phyloP scores from a whole-genome alignment of 345 rosid species.

The Camelina sativa region DNA sequence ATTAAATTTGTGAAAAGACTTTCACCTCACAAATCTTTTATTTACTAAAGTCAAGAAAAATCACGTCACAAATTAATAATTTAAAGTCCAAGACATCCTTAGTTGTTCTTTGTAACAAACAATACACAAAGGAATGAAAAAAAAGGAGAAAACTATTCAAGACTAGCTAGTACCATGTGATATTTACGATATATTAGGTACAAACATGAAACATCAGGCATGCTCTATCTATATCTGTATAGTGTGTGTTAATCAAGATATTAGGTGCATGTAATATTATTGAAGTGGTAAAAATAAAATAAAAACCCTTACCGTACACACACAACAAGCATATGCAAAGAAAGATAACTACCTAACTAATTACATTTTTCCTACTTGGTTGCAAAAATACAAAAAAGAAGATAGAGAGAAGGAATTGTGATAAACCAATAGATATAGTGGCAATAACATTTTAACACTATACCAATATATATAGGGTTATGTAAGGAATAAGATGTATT shows the following conservation, averaged over 20 bases:
- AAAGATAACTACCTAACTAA: conserved; percentile 7
- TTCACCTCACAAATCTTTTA: conserved; percentile 2
- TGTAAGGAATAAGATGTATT: conserved; percentile 18
- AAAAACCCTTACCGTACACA: conserved; percentile 2
- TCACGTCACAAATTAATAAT: conserved; percentile 5
- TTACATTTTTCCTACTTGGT: neutral
- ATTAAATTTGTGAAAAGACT: conserved; percentile 2
- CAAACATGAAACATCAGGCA: conserved; percentile 18
- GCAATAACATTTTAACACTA: neutral
- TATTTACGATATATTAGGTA: conserved; percentile 15
- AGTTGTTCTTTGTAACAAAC: neutral
- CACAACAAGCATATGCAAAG: conserved; percentile 15
- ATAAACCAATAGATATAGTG: conserved; percentile 3
- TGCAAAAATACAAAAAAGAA: conserved; percentile 18
- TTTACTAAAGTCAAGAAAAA: conserved; percentile 14
- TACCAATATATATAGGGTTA: neutral
- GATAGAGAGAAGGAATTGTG: conserved; percentile 16
- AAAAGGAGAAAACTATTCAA: neutral
- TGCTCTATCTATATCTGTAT: conserved; percentile 15
- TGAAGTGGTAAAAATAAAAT: neutral
- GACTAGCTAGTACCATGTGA: neutral
- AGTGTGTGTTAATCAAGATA: conserved; percentile 7
- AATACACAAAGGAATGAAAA: conserved; percentile 12
- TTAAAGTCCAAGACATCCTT: conserved; percentile 22
- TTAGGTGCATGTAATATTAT: conserved; percentile 17